These are phyloP conservation scores for Ajuga chamaepitys DNA, from an alignment of 257 asterid species.

Conservation along the genomic window DNA sequence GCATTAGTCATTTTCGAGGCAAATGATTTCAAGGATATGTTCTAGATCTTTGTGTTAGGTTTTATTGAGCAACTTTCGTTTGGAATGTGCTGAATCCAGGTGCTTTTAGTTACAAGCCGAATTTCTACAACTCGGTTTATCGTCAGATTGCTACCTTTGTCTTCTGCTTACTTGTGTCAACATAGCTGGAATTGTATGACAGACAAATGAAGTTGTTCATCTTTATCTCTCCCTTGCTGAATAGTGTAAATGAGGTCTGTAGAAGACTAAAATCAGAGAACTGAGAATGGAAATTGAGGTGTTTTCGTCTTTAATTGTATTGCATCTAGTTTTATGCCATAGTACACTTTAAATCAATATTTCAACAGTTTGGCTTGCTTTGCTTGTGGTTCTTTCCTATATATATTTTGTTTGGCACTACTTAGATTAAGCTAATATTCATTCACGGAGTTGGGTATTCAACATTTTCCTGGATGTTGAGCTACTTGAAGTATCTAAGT, in stretches of 20 bases:
- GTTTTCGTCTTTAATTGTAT: background rate
- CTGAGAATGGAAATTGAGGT: background rate
- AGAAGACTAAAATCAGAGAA: background rate
- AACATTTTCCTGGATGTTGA: background rate
- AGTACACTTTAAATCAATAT: background rate
- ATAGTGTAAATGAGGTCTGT: background rate
- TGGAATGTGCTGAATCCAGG: background rate
- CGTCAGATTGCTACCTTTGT: background rate
- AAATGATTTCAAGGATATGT: background rate
- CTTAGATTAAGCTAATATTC: background rate
- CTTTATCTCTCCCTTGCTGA: background rate
- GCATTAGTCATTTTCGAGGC: background rate
- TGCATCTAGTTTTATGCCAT: background rate
- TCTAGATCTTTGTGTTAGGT: background rate
- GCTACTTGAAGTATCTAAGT: background rate
- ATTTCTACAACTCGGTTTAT: background rate
- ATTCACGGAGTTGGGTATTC: background rate
- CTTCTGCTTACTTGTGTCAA: background rate
- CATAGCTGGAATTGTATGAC: background rate
- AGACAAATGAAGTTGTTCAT: background rate
- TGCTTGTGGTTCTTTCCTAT: background rate
- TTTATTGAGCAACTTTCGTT: background rate
- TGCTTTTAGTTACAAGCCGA: background rate
- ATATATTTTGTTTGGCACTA: background rate
- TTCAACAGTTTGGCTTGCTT: background rate